A percentile compares a stretch with the other conserved stretches of the same genome.
These are phyloP conservation scores for Usnea hakonensis DNA, from an alignment of 495 filamentous ascomycete species.

Conservation along the genomic window DNA sequence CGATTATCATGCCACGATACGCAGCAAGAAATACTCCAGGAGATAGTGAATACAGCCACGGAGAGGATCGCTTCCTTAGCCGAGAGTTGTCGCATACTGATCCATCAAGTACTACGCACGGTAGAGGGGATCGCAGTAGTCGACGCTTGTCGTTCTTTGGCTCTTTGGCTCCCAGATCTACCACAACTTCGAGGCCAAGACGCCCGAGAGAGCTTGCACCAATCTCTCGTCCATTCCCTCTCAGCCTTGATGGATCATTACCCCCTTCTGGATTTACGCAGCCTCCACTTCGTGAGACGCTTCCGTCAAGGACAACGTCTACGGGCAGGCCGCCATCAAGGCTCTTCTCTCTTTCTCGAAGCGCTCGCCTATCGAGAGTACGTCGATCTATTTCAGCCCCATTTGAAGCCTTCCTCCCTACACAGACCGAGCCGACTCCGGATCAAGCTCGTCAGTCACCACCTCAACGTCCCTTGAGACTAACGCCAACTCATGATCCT, in stretches of 20 bases:
- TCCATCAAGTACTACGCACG: background rate
- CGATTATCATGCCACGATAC: constrained; percentile 43
- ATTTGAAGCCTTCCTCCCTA: constrained; percentile 28
- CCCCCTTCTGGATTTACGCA: constrained; percentile 20
- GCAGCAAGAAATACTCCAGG: constrained; percentile 38
- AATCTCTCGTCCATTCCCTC: constrained; percentile 26
- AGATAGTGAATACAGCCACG: constrained; percentile 43
- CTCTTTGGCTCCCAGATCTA: constrained; percentile 25
- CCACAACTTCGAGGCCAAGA: constrained; percentile 21
- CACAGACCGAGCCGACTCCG: constrained; percentile 17
- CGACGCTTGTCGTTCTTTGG: constrained; percentile 23
- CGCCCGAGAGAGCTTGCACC: constrained; percentile 24
- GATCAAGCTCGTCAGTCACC: constrained; percentile 18
- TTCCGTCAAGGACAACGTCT: constrained; percentile 5
- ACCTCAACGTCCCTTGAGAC: constrained; percentile 23
- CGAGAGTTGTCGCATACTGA: constrained; percentile 21
- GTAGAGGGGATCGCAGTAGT: constrained; percentile 6
- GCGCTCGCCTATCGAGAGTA: constrained; percentile 31
- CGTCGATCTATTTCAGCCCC: constrained; percentile 30
- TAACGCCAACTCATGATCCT: constrained; percentile 23
- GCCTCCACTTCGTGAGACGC: constrained; percentile 13
- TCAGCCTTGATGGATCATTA: constrained; percentile 21
- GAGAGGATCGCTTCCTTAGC: constrained; percentile 44
- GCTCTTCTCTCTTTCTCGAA: constrained; percentile 4
- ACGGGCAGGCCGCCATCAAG: constrained; percentile 4